These are phyloP conservation scores for Phialophora verrucosa DNA, from an alignment of 2,329 filamentous ascomycete species.

Conservation along the genomic window DNA sequence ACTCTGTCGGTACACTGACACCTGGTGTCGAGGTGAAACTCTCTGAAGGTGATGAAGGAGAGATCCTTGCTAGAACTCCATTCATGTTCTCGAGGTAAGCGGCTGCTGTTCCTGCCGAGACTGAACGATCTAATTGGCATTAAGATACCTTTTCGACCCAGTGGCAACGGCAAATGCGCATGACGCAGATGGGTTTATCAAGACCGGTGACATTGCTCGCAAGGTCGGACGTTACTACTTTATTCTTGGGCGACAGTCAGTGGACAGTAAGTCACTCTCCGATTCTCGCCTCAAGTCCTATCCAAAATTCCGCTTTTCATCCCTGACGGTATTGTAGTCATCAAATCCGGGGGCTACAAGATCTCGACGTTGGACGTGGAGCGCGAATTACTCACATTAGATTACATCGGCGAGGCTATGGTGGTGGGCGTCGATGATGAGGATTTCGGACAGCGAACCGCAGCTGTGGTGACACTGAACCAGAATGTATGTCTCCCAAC, in stretches of 20 bases:
- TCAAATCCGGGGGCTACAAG: slow-evolving; percentile 59
- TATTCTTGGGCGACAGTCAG: slow-evolving; percentile 53
- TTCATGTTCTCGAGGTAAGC: slow-evolving; percentile 47
- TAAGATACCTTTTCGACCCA: slow-evolving; percentile 46
- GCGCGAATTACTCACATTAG: slow-evolving; percentile 52
- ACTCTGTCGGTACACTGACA: slow-evolving; percentile 43
- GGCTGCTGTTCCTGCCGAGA: background rate
- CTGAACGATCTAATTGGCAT: slow-evolving; percentile 41
- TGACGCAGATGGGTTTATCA: slow-evolving; percentile 48
- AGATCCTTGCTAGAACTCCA: slow-evolving; percentile 50
- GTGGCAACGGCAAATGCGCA: slow-evolving; percentile 35
- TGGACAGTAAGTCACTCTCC: slow-evolving; percentile 44
- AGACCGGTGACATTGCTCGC: slow-evolving; percentile 46
- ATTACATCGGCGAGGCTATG: slow-evolving; percentile 54
- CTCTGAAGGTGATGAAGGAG: slow-evolving; percentile 53
- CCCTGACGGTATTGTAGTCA: slow-evolving; percentile 40
- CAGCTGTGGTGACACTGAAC: slow-evolving; percentile 45
- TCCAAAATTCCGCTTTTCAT: background rate
- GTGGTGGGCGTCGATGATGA: slow-evolving; percentile 55
- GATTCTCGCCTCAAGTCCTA: background rate
- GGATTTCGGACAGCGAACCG: slow-evolving; percentile 56
- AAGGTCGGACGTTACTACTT: slow-evolving; percentile 46
- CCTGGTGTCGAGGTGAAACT: slow-evolving; percentile 51
- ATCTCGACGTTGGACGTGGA: slow-evolving; percentile 57
- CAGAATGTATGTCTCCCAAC: slow-evolving; percentile 5